A percentile compares a stretch with the other conserved stretches of the same genome.
phyloP scores from a whole-genome alignment of 2,329 filamentous ascomycete genomes.

The Botrytis tulipae region DNA sequence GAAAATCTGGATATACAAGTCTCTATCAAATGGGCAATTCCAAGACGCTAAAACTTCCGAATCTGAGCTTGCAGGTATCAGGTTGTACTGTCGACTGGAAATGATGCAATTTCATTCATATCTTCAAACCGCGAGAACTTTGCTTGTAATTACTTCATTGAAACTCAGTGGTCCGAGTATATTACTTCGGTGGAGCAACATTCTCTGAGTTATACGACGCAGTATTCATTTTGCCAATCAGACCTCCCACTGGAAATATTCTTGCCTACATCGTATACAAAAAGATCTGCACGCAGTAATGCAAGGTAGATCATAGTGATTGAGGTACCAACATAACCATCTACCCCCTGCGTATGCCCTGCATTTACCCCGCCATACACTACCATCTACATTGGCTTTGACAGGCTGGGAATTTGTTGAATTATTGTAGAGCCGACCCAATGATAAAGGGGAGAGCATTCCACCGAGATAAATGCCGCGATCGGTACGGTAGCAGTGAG shows the following conservation, averaged over 20 bases:
- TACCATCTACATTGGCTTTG: background rate
- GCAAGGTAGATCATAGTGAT: background rate
- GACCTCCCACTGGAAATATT: background rate
- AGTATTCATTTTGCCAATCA: background rate
- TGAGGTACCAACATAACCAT: background rate
- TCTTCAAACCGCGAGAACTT: background rate
- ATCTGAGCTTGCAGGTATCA: too few species aligned
- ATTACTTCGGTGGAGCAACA: background rate
- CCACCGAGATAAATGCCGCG: background rate
- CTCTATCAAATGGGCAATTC: slow-evolving; percentile 32
- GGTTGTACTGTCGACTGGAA: too few species aligned
- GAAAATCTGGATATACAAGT: background rate
- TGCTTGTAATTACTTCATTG: background rate
- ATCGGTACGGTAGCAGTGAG: background rate
- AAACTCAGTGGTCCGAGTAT: background rate
- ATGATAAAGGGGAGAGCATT: background rate
- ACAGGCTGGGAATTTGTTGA: background rate
- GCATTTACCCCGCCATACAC: background rate
- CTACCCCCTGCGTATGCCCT: background rate
- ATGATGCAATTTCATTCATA: background rate
- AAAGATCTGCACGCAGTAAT: background rate
- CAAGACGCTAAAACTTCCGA: too few species aligned
- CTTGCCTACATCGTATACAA: background rate
- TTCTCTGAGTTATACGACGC: background rate
- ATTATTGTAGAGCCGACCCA: background rate